phyloP scores from a whole-genome alignment of 1,284 basidiomycete genomes.

The Phellinidium pouzarii region DNA sequence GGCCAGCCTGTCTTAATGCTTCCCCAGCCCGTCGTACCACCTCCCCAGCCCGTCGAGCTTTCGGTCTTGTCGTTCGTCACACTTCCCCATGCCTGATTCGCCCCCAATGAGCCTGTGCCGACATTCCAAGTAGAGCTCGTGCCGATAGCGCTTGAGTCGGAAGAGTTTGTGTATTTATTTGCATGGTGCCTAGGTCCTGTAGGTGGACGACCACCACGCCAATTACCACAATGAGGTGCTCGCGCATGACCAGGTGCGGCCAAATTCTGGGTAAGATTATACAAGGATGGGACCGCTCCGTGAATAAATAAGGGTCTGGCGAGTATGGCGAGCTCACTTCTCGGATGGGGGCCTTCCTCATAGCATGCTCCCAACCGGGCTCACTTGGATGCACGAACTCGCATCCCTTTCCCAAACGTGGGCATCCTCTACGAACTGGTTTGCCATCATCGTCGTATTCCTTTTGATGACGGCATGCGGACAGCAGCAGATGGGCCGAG shows the following conservation, averaged over 20 bases:
- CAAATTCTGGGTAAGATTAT: not conserved
- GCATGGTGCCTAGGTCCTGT: not conserved
- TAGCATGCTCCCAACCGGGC: conserved; percentile 1
- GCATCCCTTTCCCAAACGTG: not conserved
- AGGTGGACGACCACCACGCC: not conserved
- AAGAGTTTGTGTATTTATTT: not conserved
- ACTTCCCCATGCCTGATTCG: not conserved
- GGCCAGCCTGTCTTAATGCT: not conserved
- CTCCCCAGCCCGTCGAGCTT: not conserved
- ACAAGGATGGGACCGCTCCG: too few species aligned
- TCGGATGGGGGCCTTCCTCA: too few species aligned
- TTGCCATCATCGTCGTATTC: conserved; percentile 13
- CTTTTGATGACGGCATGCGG: not conserved
- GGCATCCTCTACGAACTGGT: conserved; percentile 1
- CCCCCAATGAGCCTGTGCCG: not conserved
- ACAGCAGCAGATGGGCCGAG: not conserved
- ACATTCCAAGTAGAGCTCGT: not conserved
- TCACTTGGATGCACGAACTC: conserved; percentile 13
- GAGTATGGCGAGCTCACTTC: not conserved
- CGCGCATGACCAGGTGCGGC: not conserved
- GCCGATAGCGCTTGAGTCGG: not conserved
- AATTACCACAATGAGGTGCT: not conserved
- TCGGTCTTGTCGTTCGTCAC: not conserved
- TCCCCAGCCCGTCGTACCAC: too few species aligned
- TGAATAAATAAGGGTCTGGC: too few species aligned